Conservation (phyloP, 2,329 filamentous ascomycete species). For the Pseudocercospora ulei region DNA sequence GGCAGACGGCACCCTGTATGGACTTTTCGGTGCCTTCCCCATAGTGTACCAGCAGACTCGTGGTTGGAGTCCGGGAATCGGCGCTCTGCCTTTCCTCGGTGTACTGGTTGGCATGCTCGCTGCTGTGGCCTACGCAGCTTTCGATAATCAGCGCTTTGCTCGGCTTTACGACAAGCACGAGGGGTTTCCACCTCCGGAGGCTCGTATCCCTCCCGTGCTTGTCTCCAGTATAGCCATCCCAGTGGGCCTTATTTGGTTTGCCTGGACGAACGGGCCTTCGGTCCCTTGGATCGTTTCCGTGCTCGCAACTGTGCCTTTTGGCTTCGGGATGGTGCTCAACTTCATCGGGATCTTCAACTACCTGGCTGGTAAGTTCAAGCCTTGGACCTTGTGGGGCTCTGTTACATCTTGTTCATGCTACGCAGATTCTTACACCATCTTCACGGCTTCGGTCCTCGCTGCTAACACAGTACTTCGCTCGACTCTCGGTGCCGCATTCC, state of each 20-base stretch:
- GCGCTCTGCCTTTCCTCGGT: conserved; percentile 57
- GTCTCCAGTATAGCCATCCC: conserved; percentile 55
- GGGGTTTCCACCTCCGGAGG: conserved; percentile 54
- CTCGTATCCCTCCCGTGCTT: conserved; percentile 52
- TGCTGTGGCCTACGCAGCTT: conserved; percentile 46
- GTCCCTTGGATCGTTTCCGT: conserved; percentile 49
- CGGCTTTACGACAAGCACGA: conserved; percentile 39
- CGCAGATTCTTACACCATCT: conserved; percentile 47
- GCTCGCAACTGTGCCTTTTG: conserved; percentile 43
- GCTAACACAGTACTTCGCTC: conserved; percentile 73
- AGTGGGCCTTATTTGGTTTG: conserved; percentile 51
- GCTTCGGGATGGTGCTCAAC: conserved; percentile 51
- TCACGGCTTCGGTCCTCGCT: conserved; percentile 58
- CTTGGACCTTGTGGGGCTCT: too few species aligned
- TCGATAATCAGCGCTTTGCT: conserved; percentile 45
- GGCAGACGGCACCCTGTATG: conserved; percentile 40
- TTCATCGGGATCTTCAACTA: conserved; percentile 43
- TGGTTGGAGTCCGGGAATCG: conserved; percentile 51
- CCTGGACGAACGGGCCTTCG: conserved; percentile 50
- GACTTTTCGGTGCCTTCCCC: conserved; percentile 42
- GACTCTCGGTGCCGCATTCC: conserved; percentile 67
- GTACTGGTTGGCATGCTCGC: conserved; percentile 55
- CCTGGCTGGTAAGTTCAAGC: too few species aligned
- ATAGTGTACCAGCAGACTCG: conserved; percentile 54
- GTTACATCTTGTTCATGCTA: not conserved